Evolutionary conservation across 2,329 filamentous ascomycete genomes (phyloP).

Genomic region (Alternaria longipes): DNA sequence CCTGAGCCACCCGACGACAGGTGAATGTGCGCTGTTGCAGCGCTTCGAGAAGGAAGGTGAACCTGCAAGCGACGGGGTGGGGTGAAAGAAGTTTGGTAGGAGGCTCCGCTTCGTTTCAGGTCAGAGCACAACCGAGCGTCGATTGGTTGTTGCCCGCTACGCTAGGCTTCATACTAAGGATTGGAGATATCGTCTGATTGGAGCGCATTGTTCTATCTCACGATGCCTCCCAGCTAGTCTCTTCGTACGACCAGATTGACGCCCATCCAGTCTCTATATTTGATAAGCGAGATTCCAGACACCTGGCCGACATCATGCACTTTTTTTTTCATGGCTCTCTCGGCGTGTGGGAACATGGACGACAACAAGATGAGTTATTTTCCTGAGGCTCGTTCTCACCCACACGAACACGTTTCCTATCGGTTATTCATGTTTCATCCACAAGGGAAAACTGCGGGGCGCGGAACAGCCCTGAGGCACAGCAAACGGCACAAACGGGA

Average conservation of each 20-base stretch:
- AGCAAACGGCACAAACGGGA: conserved; percentile 6
- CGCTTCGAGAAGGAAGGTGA: conserved; percentile 37
- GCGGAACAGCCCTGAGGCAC: conserved; percentile 9
- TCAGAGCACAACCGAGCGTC: conserved; percentile 14
- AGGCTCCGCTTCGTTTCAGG: conserved; percentile 34
- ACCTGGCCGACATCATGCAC: conserved; percentile 14
- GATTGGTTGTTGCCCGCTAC: conserved; percentile 32
- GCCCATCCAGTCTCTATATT: conserved; percentile 37
- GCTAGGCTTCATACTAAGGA: conserved; percentile 15
- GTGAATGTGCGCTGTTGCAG: conserved; percentile 38
- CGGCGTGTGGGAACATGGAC: neutral
- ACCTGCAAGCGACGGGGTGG: conserved; percentile 26
- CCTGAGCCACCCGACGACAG: conserved; percentile 44
- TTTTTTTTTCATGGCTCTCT: conserved; percentile 1
- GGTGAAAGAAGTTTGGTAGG: conserved; percentile 31
- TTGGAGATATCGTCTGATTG: conserved; percentile 30
- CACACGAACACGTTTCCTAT: conserved; percentile 1
- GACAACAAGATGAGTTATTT: conserved; percentile 10
- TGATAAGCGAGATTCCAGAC: conserved; percentile 24
- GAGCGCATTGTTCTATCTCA: conserved; percentile 31
- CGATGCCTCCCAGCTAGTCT: conserved; percentile 10
- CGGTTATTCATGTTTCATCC: conserved; percentile 16
- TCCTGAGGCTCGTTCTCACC: neutral
- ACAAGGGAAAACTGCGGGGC: conserved; percentile 11
- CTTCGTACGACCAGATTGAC: conserved; percentile 31